Evolutionary conservation across 179 eudicot species (phyloP).

Genomic region (Drosera spatulata): DNA sequence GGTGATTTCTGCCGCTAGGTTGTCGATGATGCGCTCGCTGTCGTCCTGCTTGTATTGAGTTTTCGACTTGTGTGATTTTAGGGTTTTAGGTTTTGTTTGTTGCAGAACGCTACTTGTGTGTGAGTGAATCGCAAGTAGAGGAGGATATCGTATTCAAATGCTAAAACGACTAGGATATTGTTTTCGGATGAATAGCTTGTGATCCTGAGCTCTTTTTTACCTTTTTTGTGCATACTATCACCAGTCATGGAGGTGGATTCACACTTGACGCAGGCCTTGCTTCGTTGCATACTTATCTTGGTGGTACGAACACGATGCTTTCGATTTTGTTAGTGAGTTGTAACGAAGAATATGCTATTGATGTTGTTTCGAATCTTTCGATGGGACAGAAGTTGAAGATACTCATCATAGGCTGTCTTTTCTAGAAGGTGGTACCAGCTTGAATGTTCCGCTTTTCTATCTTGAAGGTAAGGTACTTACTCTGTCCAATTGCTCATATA

Average conservation of each 20-base stretch:
- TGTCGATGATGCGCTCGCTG: too few relatives aligned
- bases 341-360: constrained; percentile 1
- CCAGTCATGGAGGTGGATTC: constrained; percentile 28
- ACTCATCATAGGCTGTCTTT: constrained; percentile 59
- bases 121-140: too few relatives aligned
- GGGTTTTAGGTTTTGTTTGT: too few relatives aligned
- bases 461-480: constrained; percentile 53
- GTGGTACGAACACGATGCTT: constrained; percentile 46
- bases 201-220: not conserved
- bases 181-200: not conserved
- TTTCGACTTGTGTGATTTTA: too few relatives aligned
- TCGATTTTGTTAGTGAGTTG: not conserved
- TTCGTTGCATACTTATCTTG: constrained; percentile 82
- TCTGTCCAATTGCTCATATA: not conserved
- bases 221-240: constrained; percentile 2
- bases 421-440: constrained; percentile 63
- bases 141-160: too few relatives aligned
- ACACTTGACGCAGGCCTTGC: constrained; percentile 58
- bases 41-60: too few relatives aligned
- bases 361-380: constrained; percentile 6
- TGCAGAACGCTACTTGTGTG: too few relatives aligned
- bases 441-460: constrained; percentile 66
- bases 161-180: not conserved
- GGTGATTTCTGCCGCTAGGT: too few relatives aligned
- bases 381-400: constrained; percentile 72